Conservation (phyloP, 176 grass and related monocot species). For the Panicum miliaceum region DNA sequence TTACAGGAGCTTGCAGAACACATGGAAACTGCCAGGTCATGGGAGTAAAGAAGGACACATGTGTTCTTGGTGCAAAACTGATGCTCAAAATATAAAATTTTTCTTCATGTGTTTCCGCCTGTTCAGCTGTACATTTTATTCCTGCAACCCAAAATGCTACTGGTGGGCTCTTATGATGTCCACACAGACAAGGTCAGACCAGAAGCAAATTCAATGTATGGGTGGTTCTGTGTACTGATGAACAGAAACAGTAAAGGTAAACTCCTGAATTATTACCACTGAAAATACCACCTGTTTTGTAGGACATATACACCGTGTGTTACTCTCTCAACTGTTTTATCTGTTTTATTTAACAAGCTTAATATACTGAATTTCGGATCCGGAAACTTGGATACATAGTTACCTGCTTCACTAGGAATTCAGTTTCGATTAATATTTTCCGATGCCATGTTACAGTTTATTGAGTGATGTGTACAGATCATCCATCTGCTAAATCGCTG, state of each 20-base stretch:
- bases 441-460: slow-evolving; percentile 16
- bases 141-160: slow-evolving; percentile 17
- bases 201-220: slow-evolving; percentile 6
- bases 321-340: slow-evolving; percentile 31
- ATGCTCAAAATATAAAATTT: slow-evolving; percentile 13
- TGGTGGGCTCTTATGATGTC: not conserved
- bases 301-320: not conserved
- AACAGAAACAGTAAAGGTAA: not conserved
- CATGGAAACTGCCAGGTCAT: slow-evolving; percentile 39
- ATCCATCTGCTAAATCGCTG: slow-evolving; percentile 21
- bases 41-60: slow-evolving; percentile 57
- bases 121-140: slow-evolving; percentile 1
- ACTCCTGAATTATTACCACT: not conserved
- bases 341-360: slow-evolving; percentile 20
- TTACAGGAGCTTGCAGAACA: slow-evolving; percentile 45
- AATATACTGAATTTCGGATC: not conserved
- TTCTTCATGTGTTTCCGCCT: not conserved
- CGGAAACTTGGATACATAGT: slow-evolving; percentile 6
- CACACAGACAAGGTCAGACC: not conserved
- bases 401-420: not conserved
- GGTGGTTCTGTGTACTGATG: not conserved
- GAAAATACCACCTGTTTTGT: not conserved
- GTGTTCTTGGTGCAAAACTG: slow-evolving; percentile 53
- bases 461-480: not conserved
- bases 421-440: slow-evolving; percentile 14